Evolutionary conservation across 495 filamentous ascomycete genomes (phyloP).

Genomic region (Podospora australis): DNA sequence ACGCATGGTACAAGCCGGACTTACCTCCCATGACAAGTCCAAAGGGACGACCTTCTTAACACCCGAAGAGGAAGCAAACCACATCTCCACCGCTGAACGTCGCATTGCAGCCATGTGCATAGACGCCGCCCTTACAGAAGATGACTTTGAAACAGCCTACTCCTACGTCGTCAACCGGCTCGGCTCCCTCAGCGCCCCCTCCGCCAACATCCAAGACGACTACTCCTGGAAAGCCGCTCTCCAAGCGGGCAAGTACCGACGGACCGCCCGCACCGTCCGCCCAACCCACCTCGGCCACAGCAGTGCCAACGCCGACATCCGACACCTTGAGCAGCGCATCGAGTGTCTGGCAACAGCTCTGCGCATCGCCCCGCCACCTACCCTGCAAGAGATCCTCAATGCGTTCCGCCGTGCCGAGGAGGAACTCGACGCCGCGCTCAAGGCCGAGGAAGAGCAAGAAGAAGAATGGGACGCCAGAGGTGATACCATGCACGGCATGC

Average conservation of each 20-base stretch:
- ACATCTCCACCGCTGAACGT: constrained; percentile 42
- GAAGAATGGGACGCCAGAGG: constrained; percentile 64
- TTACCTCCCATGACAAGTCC: constrained; percentile 33
- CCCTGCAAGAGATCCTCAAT: constrained; percentile 76
- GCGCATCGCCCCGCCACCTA: constrained; percentile 67
- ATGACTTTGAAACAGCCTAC: constrained; percentile 96
- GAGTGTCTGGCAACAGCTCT: constrained; percentile 85
- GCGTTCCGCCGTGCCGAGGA: constrained; percentile 85
- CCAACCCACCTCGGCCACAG: constrained; percentile 49
- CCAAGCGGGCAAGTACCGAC: constrained; percentile 74
- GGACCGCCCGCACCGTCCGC: constrained; percentile 36
- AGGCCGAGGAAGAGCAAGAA: constrained; percentile 67
- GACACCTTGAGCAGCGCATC: constrained; percentile 74
- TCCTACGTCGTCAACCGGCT: constrained; percentile 79
- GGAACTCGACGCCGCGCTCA: constrained; percentile 62
- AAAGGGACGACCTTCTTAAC: constrained; percentile 6
- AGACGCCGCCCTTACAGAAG: constrained; percentile 72
- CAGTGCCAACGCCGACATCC: constrained; percentile 49
- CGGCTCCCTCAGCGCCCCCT: constrained; percentile 14
- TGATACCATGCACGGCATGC: constrained; percentile 50
- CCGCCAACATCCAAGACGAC: constrained; percentile 51
- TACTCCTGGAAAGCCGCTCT: constrained; percentile 91
- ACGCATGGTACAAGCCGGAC: constrained; percentile 67
- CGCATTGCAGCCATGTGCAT: constrained; percentile 85
- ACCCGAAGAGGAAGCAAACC: constrained; percentile 28